Conservation (phyloP, 2,329 filamentous ascomycete genomes). For the Claviceps humidiphila region DNA sequence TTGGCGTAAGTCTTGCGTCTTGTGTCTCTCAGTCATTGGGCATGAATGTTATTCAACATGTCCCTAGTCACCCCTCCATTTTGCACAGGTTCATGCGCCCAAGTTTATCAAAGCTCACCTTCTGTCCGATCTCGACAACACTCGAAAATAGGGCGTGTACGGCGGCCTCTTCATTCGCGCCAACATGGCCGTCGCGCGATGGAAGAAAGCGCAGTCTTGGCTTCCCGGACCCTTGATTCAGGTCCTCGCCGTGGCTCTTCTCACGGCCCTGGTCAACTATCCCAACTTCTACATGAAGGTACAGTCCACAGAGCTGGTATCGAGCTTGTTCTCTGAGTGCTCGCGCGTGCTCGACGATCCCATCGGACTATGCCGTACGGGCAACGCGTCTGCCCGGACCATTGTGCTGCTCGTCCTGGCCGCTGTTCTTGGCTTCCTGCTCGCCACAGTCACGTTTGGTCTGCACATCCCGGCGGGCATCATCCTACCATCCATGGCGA, state of each 20-base stretch:
- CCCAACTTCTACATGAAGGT: conserved; percentile 94
- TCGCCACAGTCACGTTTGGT: conserved; percentile 82
- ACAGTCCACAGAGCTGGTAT: conserved; percentile 82
- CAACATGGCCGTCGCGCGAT: conserved; percentile 76
- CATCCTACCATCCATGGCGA: conserved; percentile 89
- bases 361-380: conserved; percentile 81
- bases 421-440: conserved; percentile 68
- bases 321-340: conserved; percentile 85
- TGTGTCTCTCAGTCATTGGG: conserved; percentile 5
- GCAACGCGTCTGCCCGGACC: conserved; percentile 67
- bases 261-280: conserved; percentile 85
- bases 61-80: not conserved
- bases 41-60: not conserved
- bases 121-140: not conserved
- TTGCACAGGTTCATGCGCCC: not conserved
- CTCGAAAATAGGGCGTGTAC: conserved; percentile 54
- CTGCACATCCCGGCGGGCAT: conserved; percentile 91
- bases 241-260: conserved; percentile 62
- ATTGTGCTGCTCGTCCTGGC: conserved; percentile 75
- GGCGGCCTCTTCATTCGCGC: conserved; percentile 89
- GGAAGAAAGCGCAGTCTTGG: conserved; percentile 55
- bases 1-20: conserved; percentile 43
- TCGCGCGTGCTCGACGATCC: conserved; percentile 69
- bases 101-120: not conserved
- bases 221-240: conserved; percentile 65